Percentiles rank a stretch among this genome's conserved stretches.
Conservation (phyloP, 2,329 filamentous ascomycete genomes). For the Lachnellula suecica region DNA sequence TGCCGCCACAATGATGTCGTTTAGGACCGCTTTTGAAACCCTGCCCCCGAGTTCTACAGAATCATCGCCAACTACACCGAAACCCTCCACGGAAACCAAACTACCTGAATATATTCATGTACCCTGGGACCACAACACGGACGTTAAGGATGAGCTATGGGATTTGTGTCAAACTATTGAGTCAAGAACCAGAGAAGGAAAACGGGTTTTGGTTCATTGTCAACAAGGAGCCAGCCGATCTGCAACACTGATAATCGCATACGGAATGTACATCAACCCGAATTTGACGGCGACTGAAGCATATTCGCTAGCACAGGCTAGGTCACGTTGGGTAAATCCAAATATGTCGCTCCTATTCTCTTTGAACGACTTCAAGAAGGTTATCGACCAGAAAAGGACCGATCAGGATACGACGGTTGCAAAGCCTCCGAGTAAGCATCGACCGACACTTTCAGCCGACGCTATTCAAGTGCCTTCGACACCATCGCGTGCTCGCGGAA, state of each 20-base stretch:
- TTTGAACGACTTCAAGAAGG: slow-evolving; percentile 76
- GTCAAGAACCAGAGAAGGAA: slow-evolving; percentile 67
- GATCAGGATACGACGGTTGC: slow-evolving; percentile 38
- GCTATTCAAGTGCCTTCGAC: slow-evolving; percentile 44
- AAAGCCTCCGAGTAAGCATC: slow-evolving; percentile 59
- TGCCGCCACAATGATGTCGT: slow-evolving; percentile 56
- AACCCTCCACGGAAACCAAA: slow-evolving; percentile 45
- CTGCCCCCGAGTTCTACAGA: slow-evolving; percentile 36
- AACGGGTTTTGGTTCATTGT: slow-evolving; percentile 80
- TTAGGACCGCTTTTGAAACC: slow-evolving; percentile 61
- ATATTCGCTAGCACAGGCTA: slow-evolving; percentile 76
- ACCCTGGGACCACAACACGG: slow-evolving; percentile 85
- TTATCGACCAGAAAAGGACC: slow-evolving; percentile 52
- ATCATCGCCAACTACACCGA: slow-evolving; percentile 54
- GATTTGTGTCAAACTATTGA: slow-evolving; percentile 75
- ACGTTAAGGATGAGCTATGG: slow-evolving; percentile 77
- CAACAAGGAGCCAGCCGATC: slow-evolving; percentile 85
- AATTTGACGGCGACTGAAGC: slow-evolving; percentile 78
- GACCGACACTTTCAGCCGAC: slow-evolving; percentile 59
- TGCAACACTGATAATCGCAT: slow-evolving; percentile 82
- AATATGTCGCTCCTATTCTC: slow-evolving; percentile 94
- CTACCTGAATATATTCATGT: slow-evolving; percentile 84
- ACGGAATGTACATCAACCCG: slow-evolving; percentile 78
- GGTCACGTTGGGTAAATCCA: slow-evolving; percentile 84
- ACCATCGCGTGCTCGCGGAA: slow-evolving; percentile 48